Base-by-base conservation (phyloP, 2,329 filamentous ascomycete species). In the Fusarium mexicanum region DNA sequence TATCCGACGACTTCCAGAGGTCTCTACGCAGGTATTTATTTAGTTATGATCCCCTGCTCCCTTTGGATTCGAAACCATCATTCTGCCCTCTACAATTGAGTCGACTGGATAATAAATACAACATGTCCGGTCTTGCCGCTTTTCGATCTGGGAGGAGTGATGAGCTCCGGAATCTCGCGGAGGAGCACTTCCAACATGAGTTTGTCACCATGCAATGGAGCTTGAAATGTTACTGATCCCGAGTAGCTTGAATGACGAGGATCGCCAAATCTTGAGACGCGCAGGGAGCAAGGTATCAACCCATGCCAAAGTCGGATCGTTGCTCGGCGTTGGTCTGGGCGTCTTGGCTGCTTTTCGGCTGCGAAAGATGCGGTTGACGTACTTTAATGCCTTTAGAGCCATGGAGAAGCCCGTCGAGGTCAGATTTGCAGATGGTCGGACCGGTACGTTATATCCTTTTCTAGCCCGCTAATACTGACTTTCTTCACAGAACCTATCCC, bases 391-490 rank as follows among this genome's bases (percentile, higher is more conserved):
- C 1, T 67, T 67, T 13, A 22, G 50, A 38, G 64, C 64, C 0
- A 40, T 65, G 64, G 64, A 67, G 6, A 67, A 65, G 22, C 64
- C 64, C 0, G 61, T 65, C 1, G 50, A 40, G 12, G 61, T 67
- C 1, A 40, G n/a, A 7, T 67, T 67, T 8, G 64, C 61, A 3
- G 61, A 67, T 16, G 64, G 64, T 0, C 61, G 64, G 18, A 67
- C 61, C 7, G 3, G 64, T 59, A 35, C 4, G 64, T 43, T 24
- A 20, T 13, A 18, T 37, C 26, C 26, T 6, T 26, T 26, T 26
- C 26, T 26, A 26, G 26, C 26, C 26, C 26, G 26, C 26, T 26
- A 26, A 26, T 26, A 26, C 26, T 26, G 26, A 26, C 26, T 26
- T 26, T 26, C 3, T 17, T 14, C 3, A 6, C 2, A 67, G 64